Conservation (phyloP, 1,284 basidiomycete genomes). For the Pisolithus thermaeus region DNA sequence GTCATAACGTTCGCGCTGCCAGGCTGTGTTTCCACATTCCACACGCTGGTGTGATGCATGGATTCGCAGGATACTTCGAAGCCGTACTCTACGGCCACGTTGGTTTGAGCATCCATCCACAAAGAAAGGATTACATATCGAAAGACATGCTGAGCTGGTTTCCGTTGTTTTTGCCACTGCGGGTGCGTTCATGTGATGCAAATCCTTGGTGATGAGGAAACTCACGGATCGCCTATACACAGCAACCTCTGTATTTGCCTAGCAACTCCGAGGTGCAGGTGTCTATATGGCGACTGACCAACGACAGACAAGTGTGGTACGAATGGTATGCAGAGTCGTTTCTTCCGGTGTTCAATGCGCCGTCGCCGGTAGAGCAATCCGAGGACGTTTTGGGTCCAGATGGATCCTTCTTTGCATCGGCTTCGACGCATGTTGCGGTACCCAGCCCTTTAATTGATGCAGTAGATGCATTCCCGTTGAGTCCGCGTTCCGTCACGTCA, state of each 20-base stretch:
- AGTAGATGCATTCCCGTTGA: conserved; percentile 37
- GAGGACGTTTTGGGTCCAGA: conserved; percentile 11
- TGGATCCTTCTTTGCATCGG: conserved; percentile 27
- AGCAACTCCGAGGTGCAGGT: conserved; percentile 89
- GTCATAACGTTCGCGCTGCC: conserved; percentile 80
- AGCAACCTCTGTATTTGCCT: conserved; percentile 93
- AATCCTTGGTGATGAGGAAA: background rate
- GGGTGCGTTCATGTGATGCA: conserved; percentile 39
- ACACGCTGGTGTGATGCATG: conserved; percentile 91
- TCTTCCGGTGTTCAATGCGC: conserved; percentile 49
- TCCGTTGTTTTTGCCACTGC: conserved; percentile 93
- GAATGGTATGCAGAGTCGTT: conserved; percentile 97
- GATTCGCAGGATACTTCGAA: conserved; percentile 98
- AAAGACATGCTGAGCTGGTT: conserved; percentile 99
- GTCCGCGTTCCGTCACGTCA: conserved; percentile 14
- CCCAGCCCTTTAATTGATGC: conserved; percentile 60
- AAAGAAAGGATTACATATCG: conserved; percentile 75
- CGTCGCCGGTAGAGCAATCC: conserved; percentile 12
- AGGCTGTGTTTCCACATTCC: conserved; percentile 89
- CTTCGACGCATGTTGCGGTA: conserved; percentile 42
- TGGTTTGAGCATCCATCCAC: conserved; percentile 91
- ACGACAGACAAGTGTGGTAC: conserved; percentile 91
- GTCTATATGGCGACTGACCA: conserved; percentile 91
- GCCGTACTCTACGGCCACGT: conserved; percentile 87
- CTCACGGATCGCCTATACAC: conserved; percentile 6